Percentiles rank a stretch among this genome's conserved stretches.
These are phyloP conservation scores for Eutrema salsugineum DNA, from an alignment of 441 rosid species.

Conservation along the genomic window DNA sequence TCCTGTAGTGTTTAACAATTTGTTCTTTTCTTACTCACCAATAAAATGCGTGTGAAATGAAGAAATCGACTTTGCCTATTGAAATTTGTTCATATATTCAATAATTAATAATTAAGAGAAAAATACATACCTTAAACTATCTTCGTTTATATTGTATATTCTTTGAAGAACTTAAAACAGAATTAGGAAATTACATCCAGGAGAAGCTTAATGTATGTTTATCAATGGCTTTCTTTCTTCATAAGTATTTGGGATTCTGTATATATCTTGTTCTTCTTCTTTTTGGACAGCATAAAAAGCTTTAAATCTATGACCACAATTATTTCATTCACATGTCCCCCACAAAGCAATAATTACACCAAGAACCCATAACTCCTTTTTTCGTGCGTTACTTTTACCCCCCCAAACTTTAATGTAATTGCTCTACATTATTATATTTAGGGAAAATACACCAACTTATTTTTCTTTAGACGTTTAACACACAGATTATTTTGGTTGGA, in stretches of 20 bases:
- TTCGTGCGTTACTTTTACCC: background rate
- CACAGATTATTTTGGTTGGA: too few relatives aligned
- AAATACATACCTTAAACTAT: constrained; percentile 21
- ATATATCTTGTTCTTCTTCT: background rate
- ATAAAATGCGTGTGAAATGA: background rate
- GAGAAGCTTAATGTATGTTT: constrained; percentile 11
- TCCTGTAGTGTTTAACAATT: background rate
- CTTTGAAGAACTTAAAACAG: background rate
- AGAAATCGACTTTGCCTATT: background rate
- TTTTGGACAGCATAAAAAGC: constrained; percentile 11
- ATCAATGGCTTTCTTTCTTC: constrained; percentile 15
- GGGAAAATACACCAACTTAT: too few relatives aligned
- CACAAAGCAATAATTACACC: constrained; percentile 25
- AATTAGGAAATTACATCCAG: background rate
- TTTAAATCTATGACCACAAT: constrained; percentile 25
- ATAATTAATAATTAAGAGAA: background rate
- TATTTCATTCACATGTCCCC: constrained; percentile 27
- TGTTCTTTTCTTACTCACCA: background rate
- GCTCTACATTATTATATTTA: background rate
- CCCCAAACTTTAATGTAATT: background rate
- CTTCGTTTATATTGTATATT: constrained; percentile 5
- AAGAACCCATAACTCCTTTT: constrained; percentile 3
- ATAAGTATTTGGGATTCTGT: background rate
- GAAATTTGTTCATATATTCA: constrained; percentile 7
- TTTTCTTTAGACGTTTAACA: too few relatives aligned